Base-by-base conservation (phyloP, 768 basidiomycete species). In the Mycena crocata region DNA sequence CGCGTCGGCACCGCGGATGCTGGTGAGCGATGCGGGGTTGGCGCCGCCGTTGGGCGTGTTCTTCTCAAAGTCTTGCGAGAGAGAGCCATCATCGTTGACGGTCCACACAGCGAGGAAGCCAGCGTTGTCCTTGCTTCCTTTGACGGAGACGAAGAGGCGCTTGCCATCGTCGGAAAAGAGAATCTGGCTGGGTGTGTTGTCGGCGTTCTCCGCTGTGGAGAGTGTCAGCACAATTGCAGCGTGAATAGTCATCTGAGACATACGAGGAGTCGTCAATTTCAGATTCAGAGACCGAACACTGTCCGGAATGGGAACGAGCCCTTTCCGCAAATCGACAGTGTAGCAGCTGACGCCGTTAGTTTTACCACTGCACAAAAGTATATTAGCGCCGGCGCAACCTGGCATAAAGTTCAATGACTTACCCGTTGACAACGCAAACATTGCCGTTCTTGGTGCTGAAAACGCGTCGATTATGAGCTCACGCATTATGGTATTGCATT, bases 21-120 rank as follows among this genome's bases (percentile, higher is more conserved):
- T 4, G 21, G 68, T 70, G 72, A 80, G 71, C 31, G 75, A 76
- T 68, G 80, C 79, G 24, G 79, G 78, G 44, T 78, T 74, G 19
- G 67, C 55, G 13, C 79, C 80, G 42, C 78, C 77, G 19, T 59
- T 62, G 21, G 79, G 74, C 13, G 70, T 60, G 68, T 77, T 68
- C 48, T 71, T 71, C 56, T 55, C 64, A 69, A 77, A 79, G 63
- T 78, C 59, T 14, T 61, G 34, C 24, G 80, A 80, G 39, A 80
- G 76, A 12, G 73, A 69, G 40, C 78, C 79, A 54, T 77, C 72
- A 54, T 42, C 51, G 39, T 64, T 72, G 62, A 80, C 74, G 51
- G 76, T 74, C 79, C 79, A 81, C 21, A 74, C 75, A n/a, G 80
- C 80, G 57, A 81, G 65, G 73, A 78, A 80, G 24, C 79, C 78